Evolutionary conservation across 768 basidiomycete species (phyloP), one percentile per base, ranked within the genome.

Genomic region (Rubroboletus satanas): DNA sequence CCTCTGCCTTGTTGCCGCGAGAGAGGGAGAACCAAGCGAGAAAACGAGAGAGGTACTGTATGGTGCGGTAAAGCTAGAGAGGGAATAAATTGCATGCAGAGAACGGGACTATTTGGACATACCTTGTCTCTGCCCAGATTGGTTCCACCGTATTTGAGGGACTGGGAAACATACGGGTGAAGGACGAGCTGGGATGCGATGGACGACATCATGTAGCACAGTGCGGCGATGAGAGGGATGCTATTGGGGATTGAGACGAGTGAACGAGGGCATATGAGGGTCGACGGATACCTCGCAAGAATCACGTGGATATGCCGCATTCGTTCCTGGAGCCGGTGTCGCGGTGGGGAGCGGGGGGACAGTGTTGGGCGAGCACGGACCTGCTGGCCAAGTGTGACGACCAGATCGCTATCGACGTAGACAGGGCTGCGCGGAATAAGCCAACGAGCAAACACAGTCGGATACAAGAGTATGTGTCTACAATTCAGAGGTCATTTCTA

Each of bases 111-210:
- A 48, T 12, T 6, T 11, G 38, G 37, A 54, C 71, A 52, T 62
- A 84, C 93, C 85, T 99, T 98, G 78, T 98, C 96, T 46, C 94
- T 79, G 10, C 94, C 96, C 32, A 88, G 67, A 15, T 91, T 97
- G 0, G 93, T 93, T 18, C 80, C 79, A 45, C 86, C 81, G 46
- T 89, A 83, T 67, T 87, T 90, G 68, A 98, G 75, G 26, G 82
- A 73, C 58, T 88, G 83, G 35, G 88, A 87, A 32, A 92, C 78
- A 1, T 80, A 75, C 9, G 96, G 96, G 63, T 98, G 93, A 43
- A 98, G 81, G 54, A 98, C 78, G 58, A 96, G 66, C 65, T 94
- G 90, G 18, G 87, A 83, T 23, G 85, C 85, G 48, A 83, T 67
- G 75, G 57, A 58, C 7, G 70, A 60, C 70, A 73, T 70, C 11